phyloP scores from a whole-genome alignment of 164 flowering plant genomes.

The Chloranthus sessilifolius region DNA sequence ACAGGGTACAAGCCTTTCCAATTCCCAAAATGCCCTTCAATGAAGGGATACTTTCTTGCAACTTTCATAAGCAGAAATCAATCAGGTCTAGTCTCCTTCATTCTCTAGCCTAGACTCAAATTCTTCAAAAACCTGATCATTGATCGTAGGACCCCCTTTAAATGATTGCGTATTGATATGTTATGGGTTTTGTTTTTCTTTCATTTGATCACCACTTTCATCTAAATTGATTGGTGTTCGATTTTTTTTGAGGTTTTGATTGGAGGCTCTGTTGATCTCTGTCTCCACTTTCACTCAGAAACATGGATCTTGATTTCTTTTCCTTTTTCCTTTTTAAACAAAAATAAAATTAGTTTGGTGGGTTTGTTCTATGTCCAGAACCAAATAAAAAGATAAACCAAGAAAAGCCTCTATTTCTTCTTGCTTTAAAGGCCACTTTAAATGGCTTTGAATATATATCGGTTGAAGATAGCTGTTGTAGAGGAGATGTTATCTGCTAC shows the following conservation, averaged over 20 bases:
- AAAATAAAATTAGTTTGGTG: neutral
- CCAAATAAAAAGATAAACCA: no score
- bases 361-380: no score
- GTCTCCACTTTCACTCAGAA: neutral
- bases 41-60: neutral
- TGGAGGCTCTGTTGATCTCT: neutral
- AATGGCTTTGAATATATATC: no score
- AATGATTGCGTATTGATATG: slow-evolving; percentile 7
- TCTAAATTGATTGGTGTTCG: no score
- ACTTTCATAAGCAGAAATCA: slow-evolving; percentile 2
- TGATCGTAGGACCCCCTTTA: slow-evolving; percentile 1
- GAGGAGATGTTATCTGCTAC: no score
- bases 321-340: no score
- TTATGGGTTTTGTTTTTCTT: no score
- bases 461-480: no score
- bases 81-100: slow-evolving; percentile 7
- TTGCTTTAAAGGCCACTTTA: no score
- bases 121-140: slow-evolving; percentile 3
- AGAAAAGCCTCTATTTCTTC: no score
- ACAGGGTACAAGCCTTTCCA: neutral
- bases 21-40: neutral
- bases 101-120: slow-evolving; percentile 9
- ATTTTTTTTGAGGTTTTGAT: no score
- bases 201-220: neutral
- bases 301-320: neutral